Evolutionary conservation across 2,329 filamentous ascomycete species (phyloP).

Genomic region (Hypoxylon rubiginosum): DNA sequence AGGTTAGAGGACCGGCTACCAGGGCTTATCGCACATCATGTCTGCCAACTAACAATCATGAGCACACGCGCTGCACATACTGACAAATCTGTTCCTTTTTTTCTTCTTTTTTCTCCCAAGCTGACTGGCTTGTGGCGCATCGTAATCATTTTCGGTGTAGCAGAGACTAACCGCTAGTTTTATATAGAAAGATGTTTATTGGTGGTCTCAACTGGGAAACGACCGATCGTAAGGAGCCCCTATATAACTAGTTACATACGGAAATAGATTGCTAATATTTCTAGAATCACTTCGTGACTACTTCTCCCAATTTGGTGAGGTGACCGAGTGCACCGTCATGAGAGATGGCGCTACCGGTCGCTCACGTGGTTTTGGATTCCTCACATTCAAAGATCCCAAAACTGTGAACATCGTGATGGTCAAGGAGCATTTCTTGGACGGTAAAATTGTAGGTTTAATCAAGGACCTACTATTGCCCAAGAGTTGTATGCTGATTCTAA

Average conservation of each 20-base stretch:
- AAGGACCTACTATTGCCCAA: not conserved
- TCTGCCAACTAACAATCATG: conserved; percentile 42
- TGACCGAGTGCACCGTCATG: conserved; percentile 99
- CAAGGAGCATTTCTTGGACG: conserved; percentile 97
- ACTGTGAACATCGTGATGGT: conserved; percentile 99
- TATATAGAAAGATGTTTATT: conserved; percentile 97
- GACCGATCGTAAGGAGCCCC: conserved; percentile 83
- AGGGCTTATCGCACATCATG: conserved; percentile 36
- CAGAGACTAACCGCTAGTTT: conserved; percentile 45
- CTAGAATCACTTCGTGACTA: conserved; percentile 96
- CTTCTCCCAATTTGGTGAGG: conserved; percentile 97
- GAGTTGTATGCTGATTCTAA: conserved; percentile 40
- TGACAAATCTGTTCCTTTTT: conserved; percentile 7
- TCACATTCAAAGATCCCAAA: conserved; percentile 97
- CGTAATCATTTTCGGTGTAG: conserved; percentile 26
- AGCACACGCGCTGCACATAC: conserved; percentile 33
- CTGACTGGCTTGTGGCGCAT: conserved; percentile 17
- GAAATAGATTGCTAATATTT: conserved; percentile 39
- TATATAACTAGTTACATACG: conserved; percentile 5
- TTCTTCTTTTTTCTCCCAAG: conserved; percentile 10
- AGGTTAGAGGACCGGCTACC: conserved; percentile 34
- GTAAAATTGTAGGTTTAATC: conserved; percentile 85
- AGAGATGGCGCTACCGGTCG: conserved; percentile 92
- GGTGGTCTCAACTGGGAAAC: conserved; percentile 99
- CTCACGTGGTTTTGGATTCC: conserved; percentile 95